Evolutionary conservation across 495 filamentous ascomycete species (phyloP).

Genomic region (Penicillium chermesinum): DNA sequence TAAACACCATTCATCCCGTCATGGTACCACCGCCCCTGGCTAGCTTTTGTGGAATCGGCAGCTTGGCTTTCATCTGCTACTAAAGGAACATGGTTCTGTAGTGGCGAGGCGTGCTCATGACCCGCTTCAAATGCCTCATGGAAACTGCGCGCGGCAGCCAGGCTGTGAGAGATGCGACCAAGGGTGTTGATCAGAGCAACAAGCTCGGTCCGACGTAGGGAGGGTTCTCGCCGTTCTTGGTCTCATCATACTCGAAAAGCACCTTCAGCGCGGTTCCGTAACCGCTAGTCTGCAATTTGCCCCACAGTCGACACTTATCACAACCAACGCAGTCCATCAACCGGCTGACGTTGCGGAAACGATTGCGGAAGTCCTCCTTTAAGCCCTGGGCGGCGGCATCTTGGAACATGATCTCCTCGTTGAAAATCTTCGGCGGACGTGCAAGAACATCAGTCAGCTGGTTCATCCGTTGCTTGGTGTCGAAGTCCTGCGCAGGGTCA

Average conservation of each 20-base stretch:
- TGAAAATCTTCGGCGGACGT: constrained; percentile 72
- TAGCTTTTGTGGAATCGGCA: constrained; percentile 5
- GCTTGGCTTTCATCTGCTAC: constrained; percentile 12
- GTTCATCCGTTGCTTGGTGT: constrained; percentile 74
- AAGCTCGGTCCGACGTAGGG: constrained; percentile 81
- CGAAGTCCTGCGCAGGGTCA: constrained; percentile 69
- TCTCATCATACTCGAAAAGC: constrained; percentile 89
- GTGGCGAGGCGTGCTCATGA: constrained; percentile 30
- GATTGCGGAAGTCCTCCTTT: constrained; percentile 96
- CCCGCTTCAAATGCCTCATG: constrained; percentile 50
- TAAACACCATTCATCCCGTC: constrained; percentile 38
- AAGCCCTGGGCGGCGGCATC: constrained; percentile 60
- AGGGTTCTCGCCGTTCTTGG: constrained; percentile 67
- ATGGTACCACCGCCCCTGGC: constrained; percentile 22
- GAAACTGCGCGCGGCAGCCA: constrained; percentile 72
- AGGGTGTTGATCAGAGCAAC: constrained; percentile 94
- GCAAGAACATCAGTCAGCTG: constrained; percentile 63
- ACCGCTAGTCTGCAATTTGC: constrained; percentile 92
- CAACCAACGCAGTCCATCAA: constrained; percentile 99
- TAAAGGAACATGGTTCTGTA: constrained; percentile 21
- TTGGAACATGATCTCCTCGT: constrained; percentile 90
- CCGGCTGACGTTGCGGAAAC: constrained; percentile 91
- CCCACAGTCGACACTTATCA: constrained; percentile 98
- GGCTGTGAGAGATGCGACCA: constrained; percentile 72
- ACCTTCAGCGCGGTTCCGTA: constrained; percentile 95